phyloP scores from a whole-genome alignment of 306 rosid genomes.

The Amphicarpaea edgeworthii region DNA sequence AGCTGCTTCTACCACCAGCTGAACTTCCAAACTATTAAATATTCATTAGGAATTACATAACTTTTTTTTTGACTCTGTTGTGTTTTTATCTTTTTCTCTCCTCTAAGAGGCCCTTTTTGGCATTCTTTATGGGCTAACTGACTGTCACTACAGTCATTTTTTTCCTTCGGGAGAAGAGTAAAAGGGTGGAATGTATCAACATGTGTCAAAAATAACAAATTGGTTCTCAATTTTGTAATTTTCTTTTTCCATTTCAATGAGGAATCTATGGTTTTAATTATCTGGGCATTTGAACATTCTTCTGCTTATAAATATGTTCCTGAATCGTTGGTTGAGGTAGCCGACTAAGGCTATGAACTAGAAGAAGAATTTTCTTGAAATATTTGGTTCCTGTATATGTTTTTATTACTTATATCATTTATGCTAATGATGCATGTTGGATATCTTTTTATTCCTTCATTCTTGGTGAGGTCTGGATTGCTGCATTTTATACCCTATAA shows the following conservation, averaged over 20 bases:
- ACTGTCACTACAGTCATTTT: not conserved
- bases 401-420: too few species aligned
- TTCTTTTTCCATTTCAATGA: conserved; percentile 15
- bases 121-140: not conserved
- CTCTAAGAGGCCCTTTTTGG: not conserved
- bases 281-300: too few species aligned
- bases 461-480: too few species aligned
- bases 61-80: not conserved
- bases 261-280: not conserved
- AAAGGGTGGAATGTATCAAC: conserved; percentile 2
- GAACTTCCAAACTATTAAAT: conserved; percentile 70
- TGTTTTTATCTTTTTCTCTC: not conserved
- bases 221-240: not conserved
- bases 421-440: too few species aligned
- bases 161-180: conserved; percentile 7
- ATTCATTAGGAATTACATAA: not conserved
- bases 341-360: too few species aligned
- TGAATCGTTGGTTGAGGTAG: too few species aligned
- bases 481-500: too few species aligned
- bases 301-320: too few species aligned
- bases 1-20: conserved; percentile 67
- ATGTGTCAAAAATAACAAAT: not conserved
- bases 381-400: too few species aligned
- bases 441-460: too few species aligned
- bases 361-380: too few species aligned